These are phyloP conservation scores for Fusarium siculi DNA, from an alignment of 2,329 filamentous ascomycete genomes.

Conservation along the genomic window DNA sequence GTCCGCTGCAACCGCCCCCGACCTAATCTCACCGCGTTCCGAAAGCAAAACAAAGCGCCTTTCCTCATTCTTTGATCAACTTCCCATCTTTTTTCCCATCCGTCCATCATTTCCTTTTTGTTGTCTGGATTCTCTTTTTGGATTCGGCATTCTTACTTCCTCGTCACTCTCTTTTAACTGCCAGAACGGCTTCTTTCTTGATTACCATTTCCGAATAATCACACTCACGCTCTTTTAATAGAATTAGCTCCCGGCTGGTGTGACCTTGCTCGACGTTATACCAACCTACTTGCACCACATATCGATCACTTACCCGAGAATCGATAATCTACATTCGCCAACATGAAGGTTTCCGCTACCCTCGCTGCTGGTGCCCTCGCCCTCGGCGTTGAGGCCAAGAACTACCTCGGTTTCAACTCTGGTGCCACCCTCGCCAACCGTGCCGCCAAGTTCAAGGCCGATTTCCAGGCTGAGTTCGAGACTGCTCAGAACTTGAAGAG, in stretches of 20 bases:
- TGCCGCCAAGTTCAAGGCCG: conserved; percentile 63
- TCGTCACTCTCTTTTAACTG: conserved; percentile 41
- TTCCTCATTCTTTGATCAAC: conserved; percentile 30
- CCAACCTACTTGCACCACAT: conserved; percentile 15
- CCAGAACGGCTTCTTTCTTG: conserved; percentile 29
- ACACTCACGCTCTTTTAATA: conserved; percentile 35
- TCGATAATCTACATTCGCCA: conserved; percentile 44
- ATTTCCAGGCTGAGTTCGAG: conserved; percentile 60
- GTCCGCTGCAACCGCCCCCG: conserved; percentile 24
- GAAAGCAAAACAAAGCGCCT: conserved; percentile 28
- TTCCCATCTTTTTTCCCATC: conserved; percentile 7
- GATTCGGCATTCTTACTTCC: conserved; percentile 37
- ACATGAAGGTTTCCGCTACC: conserved; percentile 55
- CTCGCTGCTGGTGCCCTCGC: conserved; percentile 54
- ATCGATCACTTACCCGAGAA: conserved; percentile 14
- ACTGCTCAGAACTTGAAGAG: conserved; percentile 49
- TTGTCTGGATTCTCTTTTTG: conserved; percentile 27
- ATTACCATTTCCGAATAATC: conserved; percentile 24
- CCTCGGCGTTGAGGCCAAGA: conserved; percentile 54
- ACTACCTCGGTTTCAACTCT: conserved; percentile 66
- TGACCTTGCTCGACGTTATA: conserved; percentile 30
- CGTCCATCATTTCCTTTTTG: conserved; percentile 25
- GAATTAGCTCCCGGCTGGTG: conserved; percentile 20
- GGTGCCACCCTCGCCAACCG: conserved; percentile 58
- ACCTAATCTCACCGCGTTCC: conserved; percentile 42